A percentile compares a stretch with the other conserved stretches of the same genome.
These are phyloP conservation scores for Senecio squalidus DNA, from an alignment of 140 eudicot genomes.

Conservation along the genomic window DNA sequence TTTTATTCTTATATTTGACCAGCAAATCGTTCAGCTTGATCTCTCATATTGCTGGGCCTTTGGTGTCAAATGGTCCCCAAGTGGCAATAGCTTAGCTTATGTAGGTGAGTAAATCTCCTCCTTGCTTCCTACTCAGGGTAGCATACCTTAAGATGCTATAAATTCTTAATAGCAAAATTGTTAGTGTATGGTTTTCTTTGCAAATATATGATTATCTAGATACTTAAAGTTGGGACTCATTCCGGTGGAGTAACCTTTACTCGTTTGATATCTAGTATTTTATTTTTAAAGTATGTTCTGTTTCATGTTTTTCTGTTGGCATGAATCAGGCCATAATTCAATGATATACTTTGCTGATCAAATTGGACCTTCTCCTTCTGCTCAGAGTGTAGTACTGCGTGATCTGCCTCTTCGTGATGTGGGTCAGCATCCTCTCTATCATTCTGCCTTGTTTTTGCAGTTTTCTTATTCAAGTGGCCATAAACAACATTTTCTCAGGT, in stretches of 20 bases:
- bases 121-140: constrained; percentile 13
- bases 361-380: constrained; percentile 90
- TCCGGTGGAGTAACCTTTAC: not conserved
- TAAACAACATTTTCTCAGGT: constrained; percentile 41
- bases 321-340: constrained; percentile 83
- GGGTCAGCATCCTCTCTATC: constrained; percentile 97
- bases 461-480: constrained; percentile 8
- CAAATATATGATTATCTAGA: not conserved
- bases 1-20: constrained; percentile 29
- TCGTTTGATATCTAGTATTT: not conserved
- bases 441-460: constrained; percentile 13
- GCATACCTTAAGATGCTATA: constrained; percentile 9
- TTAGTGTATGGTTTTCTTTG: not conserved
- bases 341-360: constrained; percentile 96
- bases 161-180: not conserved
- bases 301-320: constrained; percentile 7
- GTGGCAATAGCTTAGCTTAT: constrained; percentile 89
- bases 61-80: constrained; percentile 96
- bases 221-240: not conserved
- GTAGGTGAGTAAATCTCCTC: constrained; percentile 59
- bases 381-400: constrained; percentile 91
- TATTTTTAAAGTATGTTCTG: not conserved
- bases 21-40: constrained; percentile 99
- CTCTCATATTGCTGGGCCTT: constrained; percentile 93
- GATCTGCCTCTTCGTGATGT: constrained; percentile 99